Evolutionary conservation across 2,329 filamentous ascomycete species (phyloP).

Genomic region (Cytospora paraplurivora): DNA sequence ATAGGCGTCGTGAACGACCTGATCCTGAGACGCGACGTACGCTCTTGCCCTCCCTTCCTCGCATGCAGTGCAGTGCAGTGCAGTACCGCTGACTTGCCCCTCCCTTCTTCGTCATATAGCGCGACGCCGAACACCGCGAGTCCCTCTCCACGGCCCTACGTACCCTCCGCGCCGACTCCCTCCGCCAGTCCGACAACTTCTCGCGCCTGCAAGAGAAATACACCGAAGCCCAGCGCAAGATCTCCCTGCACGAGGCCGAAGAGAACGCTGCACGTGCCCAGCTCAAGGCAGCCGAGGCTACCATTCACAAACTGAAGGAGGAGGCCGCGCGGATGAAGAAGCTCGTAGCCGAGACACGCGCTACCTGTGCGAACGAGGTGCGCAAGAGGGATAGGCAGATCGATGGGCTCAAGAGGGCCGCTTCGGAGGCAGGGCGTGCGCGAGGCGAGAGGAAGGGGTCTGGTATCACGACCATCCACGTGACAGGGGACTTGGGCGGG

Average conservation of each 20-base stretch:
- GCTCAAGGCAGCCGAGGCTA: slow-evolving; percentile 72
- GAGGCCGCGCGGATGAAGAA: slow-evolving; percentile 79
- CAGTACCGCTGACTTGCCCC: not conserved
- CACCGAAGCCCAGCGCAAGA: slow-evolving; percentile 56
- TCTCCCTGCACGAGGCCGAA: slow-evolving; percentile 65
- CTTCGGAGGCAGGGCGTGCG: slow-evolving; percentile 69
- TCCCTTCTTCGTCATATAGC: slow-evolving; percentile 50
- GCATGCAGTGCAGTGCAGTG: not conserved
- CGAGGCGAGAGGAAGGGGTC: slow-evolving; percentile 58
- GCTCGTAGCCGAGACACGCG: slow-evolving; percentile 78
- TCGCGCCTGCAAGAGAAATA: slow-evolving; percentile 58
- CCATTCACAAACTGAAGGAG: slow-evolving; percentile 76
- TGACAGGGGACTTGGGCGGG: slow-evolving; percentile 55
- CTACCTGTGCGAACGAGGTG: slow-evolving; percentile 86
- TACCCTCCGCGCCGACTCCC: slow-evolving; percentile 71
- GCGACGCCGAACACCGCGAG: slow-evolving; percentile 87
- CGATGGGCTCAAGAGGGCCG: slow-evolving; percentile 83
- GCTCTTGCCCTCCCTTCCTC: not conserved
- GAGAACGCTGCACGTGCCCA: slow-evolving; percentile 70
- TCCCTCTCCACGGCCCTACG: slow-evolving; percentile 78
- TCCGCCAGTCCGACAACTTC: slow-evolving; percentile 72
- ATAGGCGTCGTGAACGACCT: slow-evolving; percentile 95
- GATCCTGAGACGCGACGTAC: slow-evolving; percentile 83
- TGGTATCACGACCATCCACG: slow-evolving; percentile 58
- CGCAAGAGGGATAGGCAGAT: slow-evolving; percentile 89